A percentile compares a stretch with the other conserved stretches of the same genome.
These are phyloP conservation scores for Datisca glomerata DNA, from an alignment of 306 rosid genomes.

Conservation along the genomic window DNA sequence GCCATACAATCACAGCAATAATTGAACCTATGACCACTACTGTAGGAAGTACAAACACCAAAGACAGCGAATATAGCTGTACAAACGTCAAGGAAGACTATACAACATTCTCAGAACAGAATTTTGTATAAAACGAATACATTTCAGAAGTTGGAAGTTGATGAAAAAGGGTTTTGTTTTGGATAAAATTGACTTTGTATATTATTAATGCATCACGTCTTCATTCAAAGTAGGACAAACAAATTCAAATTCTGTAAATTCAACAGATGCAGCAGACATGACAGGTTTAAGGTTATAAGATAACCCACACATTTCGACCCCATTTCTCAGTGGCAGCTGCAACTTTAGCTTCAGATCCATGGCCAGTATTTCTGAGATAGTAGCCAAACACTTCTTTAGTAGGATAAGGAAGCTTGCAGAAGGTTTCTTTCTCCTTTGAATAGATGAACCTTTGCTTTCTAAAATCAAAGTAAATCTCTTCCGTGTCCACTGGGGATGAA, in stretches of 20 bases:
- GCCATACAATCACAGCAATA: too few relatives aligned
- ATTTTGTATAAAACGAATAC: too few relatives aligned
- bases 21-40: too few relatives aligned
- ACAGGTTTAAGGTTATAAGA: constrained; percentile 9
- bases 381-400: constrained; percentile 74
- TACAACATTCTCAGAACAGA: too few relatives aligned
- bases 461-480: constrained; percentile 91
- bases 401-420: constrained; percentile 85
- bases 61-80: too few relatives aligned
- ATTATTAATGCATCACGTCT: constrained; percentile 1
- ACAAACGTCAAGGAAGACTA: too few relatives aligned
- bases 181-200: neutral
- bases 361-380: constrained; percentile 76
- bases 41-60: too few relatives aligned
- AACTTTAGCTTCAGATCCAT: constrained; percentile 85
- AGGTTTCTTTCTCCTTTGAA: constrained; percentile 61
- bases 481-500: constrained; percentile 33
- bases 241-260: constrained; percentile 6
- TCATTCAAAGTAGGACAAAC: constrained; percentile 2
- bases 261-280: constrained; percentile 6
- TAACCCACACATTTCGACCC: constrained; percentile 90
- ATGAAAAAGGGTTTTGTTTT: constrained; percentile 12
- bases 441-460: constrained; percentile 79
- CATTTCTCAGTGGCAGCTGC: constrained; percentile 75
- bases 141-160: too few relatives aligned